These are phyloP conservation scores for Talaromyces sp. DNA, from an alignment of 2,329 filamentous ascomycete species.

Conservation along the genomic window DNA sequence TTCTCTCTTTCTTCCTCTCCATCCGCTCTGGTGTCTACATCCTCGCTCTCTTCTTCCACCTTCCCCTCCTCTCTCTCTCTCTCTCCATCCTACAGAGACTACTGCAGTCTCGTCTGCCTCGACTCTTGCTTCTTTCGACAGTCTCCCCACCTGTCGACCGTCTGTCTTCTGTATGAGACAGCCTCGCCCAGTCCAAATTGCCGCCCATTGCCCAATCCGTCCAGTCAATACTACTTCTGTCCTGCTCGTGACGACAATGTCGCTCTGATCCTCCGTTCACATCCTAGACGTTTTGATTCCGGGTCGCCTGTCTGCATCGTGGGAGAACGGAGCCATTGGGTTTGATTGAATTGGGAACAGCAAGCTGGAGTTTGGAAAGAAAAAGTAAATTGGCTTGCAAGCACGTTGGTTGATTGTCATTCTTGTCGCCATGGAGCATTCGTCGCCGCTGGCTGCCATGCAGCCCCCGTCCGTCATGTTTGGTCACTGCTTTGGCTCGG, in stretches of 20 bases:
- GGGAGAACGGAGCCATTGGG: background rate
- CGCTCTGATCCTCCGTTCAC: background rate
- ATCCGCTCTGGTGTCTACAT: slow-evolving; percentile 13
- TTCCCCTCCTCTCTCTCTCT: slow-evolving; percentile 9
- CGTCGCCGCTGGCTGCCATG: slow-evolving; percentile 90
- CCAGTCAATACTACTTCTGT: background rate
- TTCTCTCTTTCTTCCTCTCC: slow-evolving; percentile 16
- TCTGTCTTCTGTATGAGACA: background rate
- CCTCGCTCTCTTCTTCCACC: slow-evolving; percentile 9
- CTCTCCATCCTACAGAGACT: slow-evolving; percentile 1
- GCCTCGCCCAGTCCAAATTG: background rate
- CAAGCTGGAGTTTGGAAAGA: background rate
- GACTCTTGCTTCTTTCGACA: slow-evolving; percentile 2
- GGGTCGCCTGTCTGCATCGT: background rate
- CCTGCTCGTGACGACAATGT: slow-evolving; percentile 5
- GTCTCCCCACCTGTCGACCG: slow-evolving; percentile 10
- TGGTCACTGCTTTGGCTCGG: slow-evolving; percentile 56
- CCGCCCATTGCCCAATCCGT: background rate
- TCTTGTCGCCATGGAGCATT: slow-evolving; percentile 67
- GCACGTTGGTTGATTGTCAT: slow-evolving; percentile 10
- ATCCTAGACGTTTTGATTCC: background rate
- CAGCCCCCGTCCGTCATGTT: slow-evolving; percentile 63
- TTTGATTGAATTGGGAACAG: background rate
- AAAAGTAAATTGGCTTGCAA: slow-evolving; percentile 6
- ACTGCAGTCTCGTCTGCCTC: background rate